phyloP scores from a whole-genome alignment of 164 flowering plant genomes.

The Vitis amurensis region DNA sequence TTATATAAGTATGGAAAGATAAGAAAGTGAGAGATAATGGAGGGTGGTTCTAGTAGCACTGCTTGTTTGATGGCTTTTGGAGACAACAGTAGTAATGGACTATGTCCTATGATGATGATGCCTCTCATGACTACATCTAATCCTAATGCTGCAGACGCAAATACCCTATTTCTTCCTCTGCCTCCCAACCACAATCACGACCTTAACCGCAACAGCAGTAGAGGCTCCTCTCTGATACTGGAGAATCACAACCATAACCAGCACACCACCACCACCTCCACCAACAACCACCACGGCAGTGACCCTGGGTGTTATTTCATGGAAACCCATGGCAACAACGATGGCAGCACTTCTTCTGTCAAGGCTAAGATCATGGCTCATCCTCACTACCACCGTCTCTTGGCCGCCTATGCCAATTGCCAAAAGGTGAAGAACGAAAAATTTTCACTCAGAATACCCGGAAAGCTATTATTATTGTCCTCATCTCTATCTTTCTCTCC shows the following conservation, averaged over 20 bases:
- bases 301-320: slow-evolving; percentile 28
- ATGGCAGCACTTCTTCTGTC: slow-evolving; percentile 29
- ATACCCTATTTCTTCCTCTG: slow-evolving; percentile 20
- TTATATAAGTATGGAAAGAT: neutral
- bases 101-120: slow-evolving; percentile 50
- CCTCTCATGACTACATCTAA: slow-evolving; percentile 28
- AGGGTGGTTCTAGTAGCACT: slow-evolving; percentile 37
- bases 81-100: slow-evolving; percentile 34
- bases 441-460: neutral
- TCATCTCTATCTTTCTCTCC: neutral
- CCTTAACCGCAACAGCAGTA: slow-evolving; percentile 14
- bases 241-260: slow-evolving; percentile 11
- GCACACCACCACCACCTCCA: neutral
- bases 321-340: slow-evolving; percentile 28
- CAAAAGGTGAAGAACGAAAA: slow-evolving; percentile 63
- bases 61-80: slow-evolving; percentile 63
- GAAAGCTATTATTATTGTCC: neutral
- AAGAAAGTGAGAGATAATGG: slow-evolving; percentile 42
- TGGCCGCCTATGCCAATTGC: slow-evolving; percentile 80
- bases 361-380: slow-evolving; percentile 97
- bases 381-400: slow-evolving; percentile 89
- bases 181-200: slow-evolving; percentile 18
- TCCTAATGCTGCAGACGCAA: slow-evolving; percentile 17
- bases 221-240: slow-evolving; percentile 11
- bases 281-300: slow-evolving; percentile 11